Evolutionary conservation across 768 basidiomycete genomes (phyloP).

Genomic region (Heimioporus sp.): DNA sequence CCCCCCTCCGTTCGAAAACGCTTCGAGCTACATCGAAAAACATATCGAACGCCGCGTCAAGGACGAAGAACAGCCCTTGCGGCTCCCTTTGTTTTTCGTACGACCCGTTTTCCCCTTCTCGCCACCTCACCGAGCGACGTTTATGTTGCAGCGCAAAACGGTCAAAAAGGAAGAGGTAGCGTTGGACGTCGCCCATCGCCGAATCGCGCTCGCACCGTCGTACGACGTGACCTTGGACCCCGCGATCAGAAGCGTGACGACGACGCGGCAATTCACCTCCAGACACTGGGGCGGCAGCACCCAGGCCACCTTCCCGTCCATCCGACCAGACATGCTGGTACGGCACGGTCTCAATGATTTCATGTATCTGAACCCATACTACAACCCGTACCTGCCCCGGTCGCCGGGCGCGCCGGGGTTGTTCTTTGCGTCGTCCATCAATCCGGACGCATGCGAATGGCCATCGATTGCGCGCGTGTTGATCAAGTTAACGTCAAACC

Average conservation of each 20-base stretch:
- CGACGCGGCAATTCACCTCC: slow-evolving; percentile 14
- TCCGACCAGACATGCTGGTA: slow-evolving; percentile 8
- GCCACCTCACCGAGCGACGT: too few relatives aligned
- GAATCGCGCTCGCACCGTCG: slow-evolving; percentile 1
- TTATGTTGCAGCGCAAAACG: neutral
- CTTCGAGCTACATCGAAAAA: slow-evolving; percentile 6
- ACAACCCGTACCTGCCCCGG: slow-evolving; percentile 17
- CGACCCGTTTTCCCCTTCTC: too few relatives aligned
- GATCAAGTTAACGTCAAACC: slow-evolving; percentile 9
- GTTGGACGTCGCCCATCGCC: slow-evolving; percentile 16
- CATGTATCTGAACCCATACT: slow-evolving; percentile 16
- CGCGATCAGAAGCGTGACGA: slow-evolving; percentile 14
- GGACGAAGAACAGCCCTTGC: slow-evolving; percentile 5
- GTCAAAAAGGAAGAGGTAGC: slow-evolving; percentile 21
- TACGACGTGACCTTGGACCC: slow-evolving; percentile 14
- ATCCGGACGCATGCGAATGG: neutral
- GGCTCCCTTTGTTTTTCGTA: too few relatives aligned
- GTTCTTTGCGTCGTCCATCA: slow-evolving; percentile 9
- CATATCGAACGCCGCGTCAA: slow-evolving; percentile 5
- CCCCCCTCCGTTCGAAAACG: slow-evolving; percentile 7
- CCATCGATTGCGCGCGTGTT: slow-evolving; percentile 1
- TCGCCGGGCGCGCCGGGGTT: slow-evolving; percentile 16
- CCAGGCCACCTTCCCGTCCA: slow-evolving; percentile 10
- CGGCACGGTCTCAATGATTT: slow-evolving; percentile 18
- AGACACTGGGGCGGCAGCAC: slow-evolving; percentile 18